phyloP scores from a whole-genome alignment of 805 yeast species.

The Pichia pseudocactophila region DNA sequence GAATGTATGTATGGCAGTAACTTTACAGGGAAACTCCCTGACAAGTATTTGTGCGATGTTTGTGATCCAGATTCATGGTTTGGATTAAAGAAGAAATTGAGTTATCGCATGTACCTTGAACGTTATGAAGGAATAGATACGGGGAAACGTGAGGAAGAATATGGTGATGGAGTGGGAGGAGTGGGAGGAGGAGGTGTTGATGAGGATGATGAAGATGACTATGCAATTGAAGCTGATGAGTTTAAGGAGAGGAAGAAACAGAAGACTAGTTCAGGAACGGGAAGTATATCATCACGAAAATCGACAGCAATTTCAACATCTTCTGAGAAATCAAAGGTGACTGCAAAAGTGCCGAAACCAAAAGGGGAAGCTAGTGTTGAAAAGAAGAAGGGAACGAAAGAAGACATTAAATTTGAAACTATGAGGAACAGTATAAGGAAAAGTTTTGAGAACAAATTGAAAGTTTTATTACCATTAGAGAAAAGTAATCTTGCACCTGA shows the following conservation, averaged over 20 bases:
- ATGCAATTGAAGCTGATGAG: neutral
- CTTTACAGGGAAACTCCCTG: conserved; percentile 30
- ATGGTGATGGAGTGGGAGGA: neutral
- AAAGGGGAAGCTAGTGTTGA: neutral
- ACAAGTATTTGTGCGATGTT: conserved; percentile 42
- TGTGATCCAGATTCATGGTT: conserved; percentile 35
- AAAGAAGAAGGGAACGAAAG: neutral
- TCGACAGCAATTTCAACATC: too few relatives aligned
- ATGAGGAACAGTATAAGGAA: neutral
- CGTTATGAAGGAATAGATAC: neutral
- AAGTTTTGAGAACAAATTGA: neutral
- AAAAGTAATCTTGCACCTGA: conserved; percentile 9
- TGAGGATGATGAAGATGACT: neutral
- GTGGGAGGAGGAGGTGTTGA: neutral
- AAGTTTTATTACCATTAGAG: neutral
- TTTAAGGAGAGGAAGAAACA: neutral
- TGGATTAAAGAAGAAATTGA: neutral
- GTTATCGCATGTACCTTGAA: neutral
- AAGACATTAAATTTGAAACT: neutral
- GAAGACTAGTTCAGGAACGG: too few relatives aligned
- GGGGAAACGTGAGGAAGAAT: neutral
- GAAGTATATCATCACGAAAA: too few relatives aligned
- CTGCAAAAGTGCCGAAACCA: too few relatives aligned
- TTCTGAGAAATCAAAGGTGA: too few relatives aligned
- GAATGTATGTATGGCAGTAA: conserved; percentile 47